phyloP scores from a whole-genome alignment of 805 yeast species.

The Zygosaccharomyces bisporus region DNA sequence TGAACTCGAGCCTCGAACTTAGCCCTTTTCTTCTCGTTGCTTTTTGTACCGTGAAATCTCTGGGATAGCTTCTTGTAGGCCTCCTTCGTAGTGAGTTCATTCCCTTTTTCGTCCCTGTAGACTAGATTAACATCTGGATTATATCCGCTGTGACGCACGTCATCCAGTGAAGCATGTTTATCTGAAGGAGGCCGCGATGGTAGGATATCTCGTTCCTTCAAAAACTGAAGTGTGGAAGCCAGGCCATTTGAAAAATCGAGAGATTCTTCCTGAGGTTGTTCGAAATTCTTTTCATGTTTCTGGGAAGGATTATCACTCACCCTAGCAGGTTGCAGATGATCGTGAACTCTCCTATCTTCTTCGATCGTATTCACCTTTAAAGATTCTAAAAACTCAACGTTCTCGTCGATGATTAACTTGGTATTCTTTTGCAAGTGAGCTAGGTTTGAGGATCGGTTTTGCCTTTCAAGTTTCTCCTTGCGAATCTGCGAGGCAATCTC shows the following conservation, averaged over 20 bases:
- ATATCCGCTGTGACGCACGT: constrained; percentile 29
- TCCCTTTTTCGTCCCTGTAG: constrained; percentile 64
- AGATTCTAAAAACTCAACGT: constrained; percentile 31
- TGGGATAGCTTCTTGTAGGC: constrained; percentile 78
- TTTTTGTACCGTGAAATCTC: constrained; percentile 63
- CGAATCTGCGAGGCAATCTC: constrained; percentile 40
- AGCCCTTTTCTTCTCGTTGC: constrained; percentile 26
- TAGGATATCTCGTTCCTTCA: constrained; percentile 19
- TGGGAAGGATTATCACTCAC: no score
- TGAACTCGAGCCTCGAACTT: constrained; percentile 24
- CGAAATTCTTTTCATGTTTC: not conserved
- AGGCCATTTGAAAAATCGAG: constrained; percentile 30
- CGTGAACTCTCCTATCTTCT: not conserved
- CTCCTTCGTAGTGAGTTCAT: constrained; percentile 54
- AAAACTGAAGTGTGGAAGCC: constrained; percentile 30
- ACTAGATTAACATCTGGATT: constrained; percentile 45
- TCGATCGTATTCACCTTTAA: constrained; percentile 14
- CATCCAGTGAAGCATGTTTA: not conserved
- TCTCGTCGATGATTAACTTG: constrained; percentile 41
- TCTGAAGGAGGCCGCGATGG: constrained; percentile 5
- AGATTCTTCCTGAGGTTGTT: not conserved
- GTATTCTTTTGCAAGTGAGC: constrained; percentile 18
- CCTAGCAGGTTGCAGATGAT: no score
- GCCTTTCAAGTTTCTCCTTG: constrained; percentile 26
- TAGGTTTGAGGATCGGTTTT: constrained; percentile 18